Percentiles rank a stretch among this genome's conserved stretches.
Conservation (phyloP, 2,329 filamentous ascomycete species). For the Remersonia thermophila region DNA sequence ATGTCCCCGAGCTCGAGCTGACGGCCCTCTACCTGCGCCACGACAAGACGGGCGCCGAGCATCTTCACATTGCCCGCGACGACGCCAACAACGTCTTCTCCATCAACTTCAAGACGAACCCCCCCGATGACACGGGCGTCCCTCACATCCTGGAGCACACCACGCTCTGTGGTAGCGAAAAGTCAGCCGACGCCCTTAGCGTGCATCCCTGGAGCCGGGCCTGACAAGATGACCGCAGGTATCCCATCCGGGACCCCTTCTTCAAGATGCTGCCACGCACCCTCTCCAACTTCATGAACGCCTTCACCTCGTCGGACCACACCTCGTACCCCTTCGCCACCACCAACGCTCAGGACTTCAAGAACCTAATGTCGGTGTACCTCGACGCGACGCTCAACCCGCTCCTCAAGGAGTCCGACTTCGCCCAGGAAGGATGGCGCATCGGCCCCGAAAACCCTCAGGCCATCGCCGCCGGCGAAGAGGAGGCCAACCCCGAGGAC, state of each 20-base stretch:
- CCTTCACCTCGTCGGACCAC: conserved; percentile 90
- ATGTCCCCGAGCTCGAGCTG: conserved; percentile 86
- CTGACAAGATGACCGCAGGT: conserved; percentile 37
- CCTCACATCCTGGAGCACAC: conserved; percentile 98
- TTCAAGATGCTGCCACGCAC: conserved; percentile 99
- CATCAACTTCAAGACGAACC: conserved; percentile 98
- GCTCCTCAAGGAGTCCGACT: conserved; percentile 79
- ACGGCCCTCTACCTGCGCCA: conserved; percentile 85
- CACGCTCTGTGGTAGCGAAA: conserved; percentile 87
- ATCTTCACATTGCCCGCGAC: conserved; percentile 86
- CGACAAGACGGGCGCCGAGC: conserved; percentile 91
- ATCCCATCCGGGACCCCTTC: conserved; percentile 96
- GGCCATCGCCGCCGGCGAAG: conserved; percentile 33
- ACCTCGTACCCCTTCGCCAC: conserved; percentile 97
- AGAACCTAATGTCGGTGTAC: conserved; percentile 92
- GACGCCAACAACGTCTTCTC: conserved; percentile 99
- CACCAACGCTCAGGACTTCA: conserved; percentile 88
- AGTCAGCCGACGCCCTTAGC: conserved; percentile 39
- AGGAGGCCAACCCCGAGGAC: conserved; percentile 37
- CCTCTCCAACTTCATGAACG: conserved; percentile 99
- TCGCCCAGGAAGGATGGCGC: conserved; percentile 93
- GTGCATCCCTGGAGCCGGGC: background rate
- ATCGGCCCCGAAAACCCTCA: conserved; percentile 82
- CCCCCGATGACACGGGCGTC: conserved; percentile 87
- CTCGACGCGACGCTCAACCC: conserved; percentile 88